Conservation (phyloP, 1,284 basidiomycete species). For the Erythrobasidium hasegawianum region DNA sequence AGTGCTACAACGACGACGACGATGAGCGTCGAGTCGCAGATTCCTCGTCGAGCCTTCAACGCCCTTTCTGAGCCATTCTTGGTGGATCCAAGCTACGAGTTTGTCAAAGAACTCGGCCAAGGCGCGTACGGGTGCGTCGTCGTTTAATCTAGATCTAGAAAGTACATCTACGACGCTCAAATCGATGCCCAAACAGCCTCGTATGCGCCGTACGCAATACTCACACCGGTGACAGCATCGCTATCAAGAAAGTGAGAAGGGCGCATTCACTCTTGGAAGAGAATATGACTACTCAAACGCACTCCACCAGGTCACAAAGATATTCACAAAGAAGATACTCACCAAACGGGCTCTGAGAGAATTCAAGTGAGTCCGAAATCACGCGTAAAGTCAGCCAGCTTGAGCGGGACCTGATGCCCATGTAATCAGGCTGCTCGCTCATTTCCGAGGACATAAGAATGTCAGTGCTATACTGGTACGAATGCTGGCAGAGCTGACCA, state of each 20-base stretch:
- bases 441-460: conserved; percentile 96
- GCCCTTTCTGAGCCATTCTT: conserved; percentile 3
- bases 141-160: background rate
- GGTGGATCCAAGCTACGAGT: conserved; percentile 82
- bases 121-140: conserved; percentile 42
- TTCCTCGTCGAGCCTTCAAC: background rate
- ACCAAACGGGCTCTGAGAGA: conserved; percentile 92
- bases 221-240: conserved; percentile 55
- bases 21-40: conserved; percentile 1
- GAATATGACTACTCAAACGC: background rate
- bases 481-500: background rate
- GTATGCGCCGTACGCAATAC: conserved; percentile 44
- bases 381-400: background rate
- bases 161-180: background rate
- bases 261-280: too few species aligned
- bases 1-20: too few species aligned
- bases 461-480: too few species aligned
- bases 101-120: conserved; percentile 91
- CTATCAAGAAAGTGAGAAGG: conserved; percentile 71
- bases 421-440: conserved; percentile 63
- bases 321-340: conserved; percentile 94
- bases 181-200: conserved; percentile 20
- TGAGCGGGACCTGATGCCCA: background rate
- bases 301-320: conserved; percentile 70
- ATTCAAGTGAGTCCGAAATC: conserved; percentile 64